Evolutionary conservation across 257 asterid genomes (phyloP).

Genomic region (Scutellaria galericulata): DNA sequence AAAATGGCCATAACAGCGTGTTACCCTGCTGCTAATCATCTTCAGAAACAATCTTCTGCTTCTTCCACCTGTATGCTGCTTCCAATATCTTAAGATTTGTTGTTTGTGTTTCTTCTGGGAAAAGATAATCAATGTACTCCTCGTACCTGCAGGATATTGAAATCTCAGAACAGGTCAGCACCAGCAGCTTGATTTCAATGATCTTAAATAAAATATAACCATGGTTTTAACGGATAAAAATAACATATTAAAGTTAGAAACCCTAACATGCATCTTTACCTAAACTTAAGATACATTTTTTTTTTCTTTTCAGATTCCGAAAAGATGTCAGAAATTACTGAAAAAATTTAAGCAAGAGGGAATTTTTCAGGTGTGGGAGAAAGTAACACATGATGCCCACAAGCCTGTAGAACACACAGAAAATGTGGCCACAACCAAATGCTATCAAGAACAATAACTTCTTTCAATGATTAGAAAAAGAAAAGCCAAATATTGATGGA

Average conservation of each 20-base stretch:
- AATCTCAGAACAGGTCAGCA: slow-evolving; percentile 23
- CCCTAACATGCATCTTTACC: background rate
- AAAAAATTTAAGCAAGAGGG: slow-evolving; percentile 7
- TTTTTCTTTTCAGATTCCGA: background rate
- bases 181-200: slow-evolving; percentile 6
- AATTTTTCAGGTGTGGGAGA: background rate
- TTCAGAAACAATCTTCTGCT: slow-evolving; percentile 58
- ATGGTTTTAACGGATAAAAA: background rate
- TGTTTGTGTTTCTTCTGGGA: slow-evolving; percentile 87
- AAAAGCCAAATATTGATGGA: background rate
- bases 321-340: background rate
- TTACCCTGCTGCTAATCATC: slow-evolving; percentile 51
- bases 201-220: background rate
- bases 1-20: background rate
- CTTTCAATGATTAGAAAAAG: background rate
- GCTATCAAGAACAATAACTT: background rate
- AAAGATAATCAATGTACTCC: slow-evolving; percentile 85
- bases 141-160: slow-evolving; percentile 64
- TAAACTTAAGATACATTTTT: too few relatives aligned
- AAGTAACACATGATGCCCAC: background rate
- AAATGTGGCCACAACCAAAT: background rate
- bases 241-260: background rate
- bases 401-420: background rate
- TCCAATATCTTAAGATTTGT: slow-evolving; percentile 79
- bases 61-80: slow-evolving; percentile 96